These are phyloP conservation scores for Taphrina sp. DNA, from an alignment of 1,139 yeast genomes.

Conservation along the genomic window DNA sequence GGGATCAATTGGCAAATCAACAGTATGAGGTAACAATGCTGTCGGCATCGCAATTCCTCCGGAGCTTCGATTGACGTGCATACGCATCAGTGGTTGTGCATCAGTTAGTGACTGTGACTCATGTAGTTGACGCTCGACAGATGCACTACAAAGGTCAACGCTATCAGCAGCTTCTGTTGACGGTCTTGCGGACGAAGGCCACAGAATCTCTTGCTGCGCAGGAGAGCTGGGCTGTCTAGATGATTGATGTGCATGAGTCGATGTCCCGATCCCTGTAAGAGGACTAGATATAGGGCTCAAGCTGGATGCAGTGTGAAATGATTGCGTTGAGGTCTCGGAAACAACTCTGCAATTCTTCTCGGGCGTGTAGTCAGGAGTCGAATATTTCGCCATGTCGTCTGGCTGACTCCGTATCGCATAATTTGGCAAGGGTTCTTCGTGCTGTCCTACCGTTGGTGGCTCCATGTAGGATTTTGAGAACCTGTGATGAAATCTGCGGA, in stretches of 20 bases:
- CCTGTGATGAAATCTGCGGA: too few species aligned
- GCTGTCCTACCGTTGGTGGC: too few species aligned
- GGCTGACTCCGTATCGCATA: too few species aligned
- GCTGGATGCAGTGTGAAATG: neutral
- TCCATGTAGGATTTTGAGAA: too few species aligned
- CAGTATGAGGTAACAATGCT: neutral
- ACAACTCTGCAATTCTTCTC: neutral
- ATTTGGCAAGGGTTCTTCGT: too few species aligned
- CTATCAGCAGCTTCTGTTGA: neutral
- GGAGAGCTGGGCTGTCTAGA: neutral
- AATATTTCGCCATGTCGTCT: too few species aligned
- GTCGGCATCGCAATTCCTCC: neutral
- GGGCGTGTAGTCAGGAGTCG: too few species aligned
- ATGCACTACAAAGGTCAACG: neutral
- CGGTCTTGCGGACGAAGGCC: too few species aligned
- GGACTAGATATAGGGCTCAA: neutral
- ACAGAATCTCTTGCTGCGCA: too few species aligned
- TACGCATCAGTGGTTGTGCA: neutral
- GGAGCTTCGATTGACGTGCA: neutral
- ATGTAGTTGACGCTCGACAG: neutral
- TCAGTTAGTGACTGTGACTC: neutral
- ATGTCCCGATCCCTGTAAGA: neutral
- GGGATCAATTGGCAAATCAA: constrained; percentile 2
- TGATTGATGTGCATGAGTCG: neutral
- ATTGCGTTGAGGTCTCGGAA: neutral